A percentile compares a stretch with the other conserved stretches of the same genome.
phyloP scores from a whole-genome alignment of 1,284 basidiomycete genomes.

The Austroboletus novae-zelandiae region DNA sequence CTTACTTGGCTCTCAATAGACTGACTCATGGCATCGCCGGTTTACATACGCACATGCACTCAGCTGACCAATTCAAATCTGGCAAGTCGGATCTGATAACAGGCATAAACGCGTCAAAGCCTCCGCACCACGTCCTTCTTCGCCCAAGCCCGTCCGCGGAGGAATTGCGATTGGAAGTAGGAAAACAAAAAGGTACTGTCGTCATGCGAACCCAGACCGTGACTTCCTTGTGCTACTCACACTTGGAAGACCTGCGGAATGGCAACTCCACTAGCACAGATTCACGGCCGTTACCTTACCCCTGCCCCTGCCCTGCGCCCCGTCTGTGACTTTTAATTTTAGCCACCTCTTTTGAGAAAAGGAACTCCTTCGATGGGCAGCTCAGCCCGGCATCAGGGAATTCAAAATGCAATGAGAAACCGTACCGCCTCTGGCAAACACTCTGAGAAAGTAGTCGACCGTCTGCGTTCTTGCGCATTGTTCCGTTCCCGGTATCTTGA shows the following conservation, averaged over 20 bases:
- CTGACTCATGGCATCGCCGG: conserved; percentile 5
- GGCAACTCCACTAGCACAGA: background rate
- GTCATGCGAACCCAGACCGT: conserved; percentile 10
- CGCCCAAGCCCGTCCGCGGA: conserved; percentile 10
- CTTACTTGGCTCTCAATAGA: background rate
- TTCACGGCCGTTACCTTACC: background rate
- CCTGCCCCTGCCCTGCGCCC: background rate
- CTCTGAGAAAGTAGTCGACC: background rate
- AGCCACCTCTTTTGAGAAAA: background rate
- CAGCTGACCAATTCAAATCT: conserved; percentile 15
- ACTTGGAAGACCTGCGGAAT: conserved; percentile 9
- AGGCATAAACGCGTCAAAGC: background rate
- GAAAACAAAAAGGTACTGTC: conserved; percentile 13
- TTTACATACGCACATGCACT: background rate
- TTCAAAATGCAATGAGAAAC: background rate
- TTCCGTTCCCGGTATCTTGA: conserved; percentile 13
- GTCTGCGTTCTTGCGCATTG: background rate
- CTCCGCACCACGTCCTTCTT: background rate
- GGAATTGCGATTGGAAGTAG: conserved; percentile 1
- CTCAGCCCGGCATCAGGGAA: conserved; percentile 7
- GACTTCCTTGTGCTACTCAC: background rate
- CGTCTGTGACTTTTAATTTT: background rate
- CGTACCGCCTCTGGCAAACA: conserved; percentile 16
- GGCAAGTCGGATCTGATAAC: conserved; percentile 17
- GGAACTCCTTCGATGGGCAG: background rate